Conservation (phyloP, 23 red algal genomes). For the Gracilaria gracilis region DNA sequence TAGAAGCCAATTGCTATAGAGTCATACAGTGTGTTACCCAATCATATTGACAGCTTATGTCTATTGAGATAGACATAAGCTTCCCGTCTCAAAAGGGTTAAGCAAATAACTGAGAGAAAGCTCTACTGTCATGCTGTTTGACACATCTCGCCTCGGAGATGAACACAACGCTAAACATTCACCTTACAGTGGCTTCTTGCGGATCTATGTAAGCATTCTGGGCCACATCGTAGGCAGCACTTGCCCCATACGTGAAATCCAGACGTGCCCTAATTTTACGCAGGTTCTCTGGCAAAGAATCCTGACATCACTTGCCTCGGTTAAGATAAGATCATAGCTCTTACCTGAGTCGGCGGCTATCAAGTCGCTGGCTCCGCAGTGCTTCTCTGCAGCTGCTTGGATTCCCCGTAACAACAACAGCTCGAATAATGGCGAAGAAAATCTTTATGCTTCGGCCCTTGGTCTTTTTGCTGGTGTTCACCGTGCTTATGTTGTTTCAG, state of each 20-base stretch:
- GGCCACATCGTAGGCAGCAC: not conserved
- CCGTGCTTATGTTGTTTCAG: slow-evolving; percentile 32
- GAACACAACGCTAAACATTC: too few species aligned
- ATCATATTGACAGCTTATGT: too few species aligned
- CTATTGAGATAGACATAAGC: too few species aligned
- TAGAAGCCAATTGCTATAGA: too few species aligned
- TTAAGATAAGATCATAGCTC: not conserved
- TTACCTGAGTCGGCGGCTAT: not conserved
- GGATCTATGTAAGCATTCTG: not conserved
- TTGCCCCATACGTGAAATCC: not conserved
- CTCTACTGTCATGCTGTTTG: too few species aligned
- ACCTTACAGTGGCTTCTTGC: not conserved
- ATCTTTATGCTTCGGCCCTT: slow-evolving; percentile 23
- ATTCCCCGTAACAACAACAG: not conserved
- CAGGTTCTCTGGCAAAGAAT: not conserved
- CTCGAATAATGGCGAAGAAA: slow-evolving; percentile 1
- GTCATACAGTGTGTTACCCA: too few species aligned
- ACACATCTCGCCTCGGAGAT: too few species aligned
- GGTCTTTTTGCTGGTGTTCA: slow-evolving; percentile 20
- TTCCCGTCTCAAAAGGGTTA: too few species aligned
- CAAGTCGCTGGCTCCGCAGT: slow-evolving; percentile 11
- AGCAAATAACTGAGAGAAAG: too few species aligned
- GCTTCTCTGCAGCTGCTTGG: not conserved
- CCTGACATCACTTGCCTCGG: not conserved
- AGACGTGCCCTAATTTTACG: not conserved